Evolutionary conservation across 257 asterid genomes (phyloP).

Genomic region (Ophiorrhiza pumila): DNA sequence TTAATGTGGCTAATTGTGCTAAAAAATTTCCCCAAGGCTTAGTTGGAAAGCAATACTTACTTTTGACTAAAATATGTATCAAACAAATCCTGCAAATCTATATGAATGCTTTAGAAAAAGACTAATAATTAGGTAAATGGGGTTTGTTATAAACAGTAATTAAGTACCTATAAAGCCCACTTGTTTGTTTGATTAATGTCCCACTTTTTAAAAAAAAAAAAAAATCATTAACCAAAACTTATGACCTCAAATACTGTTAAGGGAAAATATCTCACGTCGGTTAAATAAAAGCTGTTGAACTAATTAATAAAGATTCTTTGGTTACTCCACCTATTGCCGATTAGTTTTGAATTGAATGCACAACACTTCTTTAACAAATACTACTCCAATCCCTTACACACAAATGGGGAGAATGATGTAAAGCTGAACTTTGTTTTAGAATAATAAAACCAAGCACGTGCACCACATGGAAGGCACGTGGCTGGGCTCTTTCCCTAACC

Average conservation of each 20-base stretch:
- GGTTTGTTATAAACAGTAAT: conserved; percentile 18
- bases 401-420: conserved; percentile 3
- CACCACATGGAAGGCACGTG: conserved; percentile 36
- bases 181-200: too few species aligned
- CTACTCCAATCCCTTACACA: neutral
- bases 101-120: conserved; percentile 23
- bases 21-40: conserved; percentile 26
- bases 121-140: conserved; percentile 24
- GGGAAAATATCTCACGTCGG: too few species aligned
- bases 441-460: conserved; percentile 29
- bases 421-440: conserved; percentile 13
- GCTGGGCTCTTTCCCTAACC: conserved; percentile 1
- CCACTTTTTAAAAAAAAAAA: too few species aligned
- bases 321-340: too few species aligned
- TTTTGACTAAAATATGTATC: conserved; percentile 31
- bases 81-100: conserved; percentile 32
- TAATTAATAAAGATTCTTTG: too few species aligned
- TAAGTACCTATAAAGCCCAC: conserved; percentile 7
- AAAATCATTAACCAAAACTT: too few species aligned
- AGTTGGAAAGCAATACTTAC: conserved; percentile 45
- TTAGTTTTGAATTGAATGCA: too few species aligned
- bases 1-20: conserved; percentile 20
- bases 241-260: too few species aligned
- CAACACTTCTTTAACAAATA: too few species aligned
- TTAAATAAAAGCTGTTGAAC: too few species aligned